A percentile compares a stretch with the other conserved stretches of the same genome.
phyloP scores from a whole-genome alignment of 2,329 filamentous ascomycete species.

The Diplodia seriata region DNA sequence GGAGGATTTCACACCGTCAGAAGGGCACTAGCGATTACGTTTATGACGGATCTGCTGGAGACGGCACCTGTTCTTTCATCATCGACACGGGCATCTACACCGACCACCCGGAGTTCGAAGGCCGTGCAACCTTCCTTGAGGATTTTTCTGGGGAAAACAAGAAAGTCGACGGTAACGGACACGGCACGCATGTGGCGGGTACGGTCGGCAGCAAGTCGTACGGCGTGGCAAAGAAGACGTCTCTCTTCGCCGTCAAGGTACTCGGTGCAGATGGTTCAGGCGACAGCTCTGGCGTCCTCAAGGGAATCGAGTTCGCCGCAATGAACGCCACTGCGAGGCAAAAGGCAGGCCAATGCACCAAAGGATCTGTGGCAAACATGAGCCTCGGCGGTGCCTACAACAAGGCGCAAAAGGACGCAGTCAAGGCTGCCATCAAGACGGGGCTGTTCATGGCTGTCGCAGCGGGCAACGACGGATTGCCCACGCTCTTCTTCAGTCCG shows the following conservation, averaged over 20 bases:
- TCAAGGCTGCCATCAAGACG: constrained; percentile 43
- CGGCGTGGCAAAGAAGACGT: constrained; percentile 56
- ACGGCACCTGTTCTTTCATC: constrained; percentile 57
- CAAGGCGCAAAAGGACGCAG: constrained; percentile 41
- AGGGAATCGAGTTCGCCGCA: constrained; percentile 58
- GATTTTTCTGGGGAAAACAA: constrained; percentile 47
- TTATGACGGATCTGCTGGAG: constrained; percentile 90
- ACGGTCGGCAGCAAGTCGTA: constrained; percentile 54
- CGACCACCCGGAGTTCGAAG: constrained; percentile 53
- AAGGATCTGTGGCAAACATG: constrained; percentile 53
- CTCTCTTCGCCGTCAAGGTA: constrained; percentile 61
- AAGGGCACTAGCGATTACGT: constrained; percentile 97
- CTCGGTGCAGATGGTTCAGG: constrained; percentile 62
- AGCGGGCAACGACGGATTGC: constrained; percentile 50
- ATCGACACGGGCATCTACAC: constrained; percentile 57
- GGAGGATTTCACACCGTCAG: constrained; percentile 94
- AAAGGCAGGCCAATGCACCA: constrained; percentile 52
- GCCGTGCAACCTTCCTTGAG: constrained; percentile 44
- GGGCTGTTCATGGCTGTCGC: constrained; percentile 56
- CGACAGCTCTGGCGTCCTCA: constrained; percentile 56
- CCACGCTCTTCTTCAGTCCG: constrained; percentile 46
- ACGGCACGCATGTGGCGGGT: constrained; percentile 58
- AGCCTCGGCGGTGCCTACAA: constrained; percentile 59
- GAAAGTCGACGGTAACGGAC: constrained; percentile 51
- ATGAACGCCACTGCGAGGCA: constrained; percentile 57